Evolutionary conservation across 2,329 filamentous ascomycete genomes (phyloP).

Genomic region (Diplodia scrobiculata): DNA sequence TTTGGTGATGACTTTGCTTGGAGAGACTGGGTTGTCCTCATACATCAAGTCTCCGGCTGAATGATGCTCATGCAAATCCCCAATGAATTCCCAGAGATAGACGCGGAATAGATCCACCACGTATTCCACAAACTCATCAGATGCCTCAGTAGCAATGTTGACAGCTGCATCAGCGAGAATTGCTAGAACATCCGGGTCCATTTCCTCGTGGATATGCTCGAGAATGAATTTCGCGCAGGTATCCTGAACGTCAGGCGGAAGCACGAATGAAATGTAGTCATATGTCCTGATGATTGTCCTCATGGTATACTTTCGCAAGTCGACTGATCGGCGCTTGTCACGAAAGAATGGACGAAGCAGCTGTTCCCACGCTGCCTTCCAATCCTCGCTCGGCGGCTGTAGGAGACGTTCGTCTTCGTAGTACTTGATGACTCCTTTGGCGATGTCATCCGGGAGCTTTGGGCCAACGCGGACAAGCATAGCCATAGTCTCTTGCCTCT

Average conservation of each 20-base stretch:
- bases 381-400: slow-evolving; percentile 69
- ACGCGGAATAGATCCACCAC: slow-evolving; percentile 48
- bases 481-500: slow-evolving; percentile 66
- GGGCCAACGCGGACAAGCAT: slow-evolving; percentile 66
- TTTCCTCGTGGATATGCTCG: slow-evolving; percentile 62
- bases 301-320: slow-evolving; percentile 65
- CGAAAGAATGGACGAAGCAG: slow-evolving; percentile 51
- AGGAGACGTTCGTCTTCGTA: slow-evolving; percentile 70
- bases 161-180: slow-evolving; percentile 66
- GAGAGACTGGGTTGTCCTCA: slow-evolving; percentile 45
- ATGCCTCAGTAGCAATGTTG: slow-evolving; percentile 63
- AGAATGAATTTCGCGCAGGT: slow-evolving; percentile 65
- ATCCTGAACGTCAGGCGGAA: slow-evolving; percentile 60
- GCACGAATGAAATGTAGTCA: slow-evolving; percentile 56
- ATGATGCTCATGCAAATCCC: slow-evolving; percentile 33
- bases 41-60: slow-evolving; percentile 30
- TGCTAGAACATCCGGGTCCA: slow-evolving; percentile 65
- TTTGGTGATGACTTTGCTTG: slow-evolving; percentile 69
- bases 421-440: slow-evolving; percentile 65
- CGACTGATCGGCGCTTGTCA: slow-evolving; percentile 40
- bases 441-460: slow-evolving; percentile 66
- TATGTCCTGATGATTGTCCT: slow-evolving; percentile 59
- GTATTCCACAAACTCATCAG: slow-evolving; percentile 59
- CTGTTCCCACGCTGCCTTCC: slow-evolving; percentile 64
- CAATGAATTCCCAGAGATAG: slow-evolving; percentile 38